Conservation (phyloP, 148 eudicot genomes). For the Rhododendron kiyosumense region DNA sequence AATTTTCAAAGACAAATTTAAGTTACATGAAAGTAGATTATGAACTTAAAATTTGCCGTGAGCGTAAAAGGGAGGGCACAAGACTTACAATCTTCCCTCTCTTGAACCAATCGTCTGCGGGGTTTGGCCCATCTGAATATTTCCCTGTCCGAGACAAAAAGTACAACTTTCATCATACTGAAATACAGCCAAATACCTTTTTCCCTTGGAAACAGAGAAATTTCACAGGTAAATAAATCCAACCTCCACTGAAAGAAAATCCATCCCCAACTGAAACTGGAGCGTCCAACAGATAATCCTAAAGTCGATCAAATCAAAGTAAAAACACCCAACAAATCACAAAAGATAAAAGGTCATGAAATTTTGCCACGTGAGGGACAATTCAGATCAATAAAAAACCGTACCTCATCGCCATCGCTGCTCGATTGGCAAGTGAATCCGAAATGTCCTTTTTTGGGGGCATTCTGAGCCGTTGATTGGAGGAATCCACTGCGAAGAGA, state of each 20-base stretch:
- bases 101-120: slow-evolving; percentile 93
- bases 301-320: not conserved
- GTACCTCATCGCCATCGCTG: slow-evolving; percentile 42
- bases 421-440: slow-evolving; percentile 38
- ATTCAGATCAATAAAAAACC: not conserved
- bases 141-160: slow-evolving; percentile 57
- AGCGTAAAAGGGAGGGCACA: not conserved
- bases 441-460: slow-evolving; percentile 18
- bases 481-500: slow-evolving; percentile 15
- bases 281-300: slow-evolving; percentile 91
- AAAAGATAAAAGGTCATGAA: not conserved
- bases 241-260: slow-evolving; percentile 97
- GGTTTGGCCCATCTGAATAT: slow-evolving; percentile 73
- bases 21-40: not conserved
- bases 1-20: not conserved
- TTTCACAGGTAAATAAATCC: not conserved
- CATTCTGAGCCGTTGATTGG: slow-evolving; percentile 7
- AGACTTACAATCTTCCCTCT: slow-evolving; percentile 73
- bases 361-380: not conserved
- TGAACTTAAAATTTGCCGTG: not conserved
- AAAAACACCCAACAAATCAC: not conserved
- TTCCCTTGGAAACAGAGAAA: not conserved
- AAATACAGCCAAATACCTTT: not conserved
- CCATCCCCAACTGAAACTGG: slow-evolving; percentile 90
- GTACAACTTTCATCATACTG: not conserved